A percentile compares a stretch with the other conserved stretches of the same genome.
Evolutionary conservation across 2,329 filamentous ascomycete genomes (phyloP).

Genomic region (Teratosphaeria nubilosa): DNA sequence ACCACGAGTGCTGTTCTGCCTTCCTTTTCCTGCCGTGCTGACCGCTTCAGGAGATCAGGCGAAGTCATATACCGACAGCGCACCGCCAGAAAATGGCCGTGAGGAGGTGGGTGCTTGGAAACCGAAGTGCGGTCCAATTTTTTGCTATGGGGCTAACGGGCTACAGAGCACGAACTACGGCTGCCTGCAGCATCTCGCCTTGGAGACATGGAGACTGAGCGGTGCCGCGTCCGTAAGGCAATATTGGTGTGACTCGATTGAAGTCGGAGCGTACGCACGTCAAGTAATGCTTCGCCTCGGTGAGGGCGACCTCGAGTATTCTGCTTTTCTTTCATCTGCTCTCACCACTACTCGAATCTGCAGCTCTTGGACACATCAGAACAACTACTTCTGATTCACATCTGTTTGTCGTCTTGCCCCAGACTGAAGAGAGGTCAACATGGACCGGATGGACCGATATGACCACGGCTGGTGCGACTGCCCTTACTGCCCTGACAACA

Average conservation of each 20-base stretch:
- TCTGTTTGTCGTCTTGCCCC: not conserved
- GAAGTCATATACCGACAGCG: not conserved
- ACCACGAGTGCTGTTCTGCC: not conserved
- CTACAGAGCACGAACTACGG: not conserved
- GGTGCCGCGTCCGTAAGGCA: not conserved
- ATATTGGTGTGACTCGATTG: not conserved
- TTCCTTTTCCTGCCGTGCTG: not conserved
- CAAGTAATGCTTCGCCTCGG: not conserved
- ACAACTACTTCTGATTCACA: too few relatives aligned
- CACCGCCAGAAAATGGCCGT: not conserved
- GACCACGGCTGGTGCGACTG: not conserved
- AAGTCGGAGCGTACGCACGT: not conserved
- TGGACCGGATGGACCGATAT: not conserved
- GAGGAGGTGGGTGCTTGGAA: not conserved
- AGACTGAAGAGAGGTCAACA: not conserved
- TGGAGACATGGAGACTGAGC: not conserved
- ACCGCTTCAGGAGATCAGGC: not conserved
- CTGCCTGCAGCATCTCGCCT: not conserved
- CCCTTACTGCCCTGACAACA: not conserved
- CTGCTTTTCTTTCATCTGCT: not conserved
- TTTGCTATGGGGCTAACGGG: not conserved
- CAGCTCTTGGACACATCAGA: not conserved
- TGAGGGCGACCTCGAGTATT: not conserved
- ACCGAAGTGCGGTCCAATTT: not conserved
- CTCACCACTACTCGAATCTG: not conserved